phyloP scores from a whole-genome alignment of 306 rosid genomes.

The Elaeagnus macrophylla region DNA sequence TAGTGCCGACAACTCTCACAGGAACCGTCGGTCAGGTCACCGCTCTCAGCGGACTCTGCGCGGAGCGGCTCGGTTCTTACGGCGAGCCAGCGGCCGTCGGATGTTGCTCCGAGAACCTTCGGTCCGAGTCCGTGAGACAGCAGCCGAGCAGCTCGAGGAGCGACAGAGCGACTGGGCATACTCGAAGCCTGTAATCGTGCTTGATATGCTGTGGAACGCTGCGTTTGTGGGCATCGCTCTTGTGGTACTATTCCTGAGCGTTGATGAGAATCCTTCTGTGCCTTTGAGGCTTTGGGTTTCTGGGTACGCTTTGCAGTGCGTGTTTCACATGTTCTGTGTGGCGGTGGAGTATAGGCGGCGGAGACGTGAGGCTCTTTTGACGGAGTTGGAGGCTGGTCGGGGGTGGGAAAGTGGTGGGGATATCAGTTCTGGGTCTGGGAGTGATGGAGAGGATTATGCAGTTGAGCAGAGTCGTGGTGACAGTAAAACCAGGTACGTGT shows the following conservation, averaged over 20 bases:
- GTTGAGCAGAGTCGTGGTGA: constrained; percentile 18
- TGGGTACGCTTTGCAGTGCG: constrained; percentile 60
- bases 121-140: constrained; percentile 69
- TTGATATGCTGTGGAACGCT: constrained; percentile 75
- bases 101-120: constrained; percentile 88
- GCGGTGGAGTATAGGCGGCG: constrained; percentile 40
- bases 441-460: constrained; percentile 41
- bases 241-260: constrained; percentile 36
- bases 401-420: constrained; percentile 35
- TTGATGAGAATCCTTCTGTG: constrained; percentile 46
- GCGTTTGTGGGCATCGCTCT: constrained; percentile 41
- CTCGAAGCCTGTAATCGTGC: constrained; percentile 60
- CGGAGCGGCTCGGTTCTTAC: constrained; percentile 57
- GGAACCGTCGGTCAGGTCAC: constrained; percentile 40
- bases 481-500: constrained; percentile 39
- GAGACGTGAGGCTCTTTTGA: constrained; percentile 9
- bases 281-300: constrained; percentile 73
- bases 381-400: constrained; percentile 6
- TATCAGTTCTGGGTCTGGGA: constrained; percentile 47
- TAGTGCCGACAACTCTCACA: constrained; percentile 21
- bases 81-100: constrained; percentile 61
- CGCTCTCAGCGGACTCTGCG: constrained; percentile 37
- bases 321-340: constrained; percentile 53
- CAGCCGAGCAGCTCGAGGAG: constrained; percentile 96
- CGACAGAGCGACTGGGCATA: constrained; percentile 92